Evolutionary conservation across 352 stramenopile species (phyloP), one percentile per base, ranked within the genome.

Genomic region (Phytopythium aichiense): DNA sequence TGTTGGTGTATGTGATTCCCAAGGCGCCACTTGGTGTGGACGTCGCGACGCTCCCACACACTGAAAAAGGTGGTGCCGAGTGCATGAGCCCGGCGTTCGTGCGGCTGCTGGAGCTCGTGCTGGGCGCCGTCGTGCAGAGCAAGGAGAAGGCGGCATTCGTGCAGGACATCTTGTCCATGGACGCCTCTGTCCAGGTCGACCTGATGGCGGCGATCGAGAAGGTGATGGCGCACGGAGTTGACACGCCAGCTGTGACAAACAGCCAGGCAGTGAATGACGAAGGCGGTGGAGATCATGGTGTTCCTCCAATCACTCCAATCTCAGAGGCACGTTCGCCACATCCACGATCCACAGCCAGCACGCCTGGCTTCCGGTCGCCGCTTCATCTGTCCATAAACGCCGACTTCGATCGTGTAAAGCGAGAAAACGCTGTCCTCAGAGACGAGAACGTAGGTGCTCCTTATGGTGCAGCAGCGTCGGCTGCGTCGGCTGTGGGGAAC

Each of bases 131-230:
- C 1, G 80, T 91, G 23, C 82, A 88, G 61, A 78, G 82, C 31
- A 77, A 88, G 25, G 52, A 71, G 16, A 86, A 86, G 31, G 65
- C 71, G 22, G 63, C 37, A 22, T 89, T 89, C 49, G 77, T 91
- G 8, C 76, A 76, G 28, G 82, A 89, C 46, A 91, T 90, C 64
- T 60, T 88, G 71, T 65, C 60, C 40, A 81, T 91, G 74, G 67
- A 81, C 43, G 73, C 84, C n/a, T 67, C 56, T 0, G 76, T 84
- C 7, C 82, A 91, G 59, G 71, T 74, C 2, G 72, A 88, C 58
- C 68, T 91, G n/a, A 89, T 89, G 75, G 56, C 59, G 0, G 71
- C 77, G n/a, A 89, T 91, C 48, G 80, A 91, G 54, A 73, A 66
- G 28, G 68, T 84, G 9, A 74, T 89, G 65, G 50, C 58, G 5